A percentile compares a stretch with the other conserved stretches of the same genome.
Evolutionary conservation across 768 basidiomycete genomes (phyloP).

Genomic region (Boletales sp.): DNA sequence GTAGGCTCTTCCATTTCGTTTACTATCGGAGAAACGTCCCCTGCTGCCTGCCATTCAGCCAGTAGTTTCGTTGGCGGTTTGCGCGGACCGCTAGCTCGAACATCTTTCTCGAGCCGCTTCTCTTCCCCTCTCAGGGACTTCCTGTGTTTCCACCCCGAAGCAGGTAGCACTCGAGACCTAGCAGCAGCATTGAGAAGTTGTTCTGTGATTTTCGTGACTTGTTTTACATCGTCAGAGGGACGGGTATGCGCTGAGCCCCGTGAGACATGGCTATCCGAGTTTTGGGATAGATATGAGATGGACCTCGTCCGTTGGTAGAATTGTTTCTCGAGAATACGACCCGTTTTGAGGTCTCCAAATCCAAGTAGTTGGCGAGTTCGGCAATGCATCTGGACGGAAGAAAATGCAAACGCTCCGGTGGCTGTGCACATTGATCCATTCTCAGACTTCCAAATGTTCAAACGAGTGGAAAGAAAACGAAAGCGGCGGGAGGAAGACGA

Average conservation of each 20-base stretch:
- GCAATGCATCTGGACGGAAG: constrained; percentile 28
- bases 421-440: constrained; percentile 15
- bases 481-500: constrained; percentile 61
- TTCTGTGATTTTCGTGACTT: constrained; percentile 21
- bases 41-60: constrained; percentile 22
- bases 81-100: constrained; percentile 10
- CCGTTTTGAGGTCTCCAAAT: constrained; percentile 14
- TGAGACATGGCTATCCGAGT: not conserved
- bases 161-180: constrained; percentile 19
- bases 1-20: constrained; percentile 12
- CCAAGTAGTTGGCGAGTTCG: constrained; percentile 15
- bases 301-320: not conserved
- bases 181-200: constrained; percentile 34
- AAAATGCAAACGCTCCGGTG: constrained; percentile 20
- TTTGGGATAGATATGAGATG: not conserved
- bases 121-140: constrained; percentile 37
- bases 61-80: constrained; percentile 25
- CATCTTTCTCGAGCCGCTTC: constrained; percentile 31
- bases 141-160: constrained; percentile 36
- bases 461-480: constrained; percentile 67
- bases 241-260: not conserved
- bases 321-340: constrained; percentile 10
- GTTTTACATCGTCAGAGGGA: constrained; percentile 2
- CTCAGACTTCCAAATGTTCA: constrained; percentile 55
- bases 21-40: constrained; percentile 5